Conservation (phyloP, 1,284 basidiomycete species). For the Naganishia cerealis region DNA sequence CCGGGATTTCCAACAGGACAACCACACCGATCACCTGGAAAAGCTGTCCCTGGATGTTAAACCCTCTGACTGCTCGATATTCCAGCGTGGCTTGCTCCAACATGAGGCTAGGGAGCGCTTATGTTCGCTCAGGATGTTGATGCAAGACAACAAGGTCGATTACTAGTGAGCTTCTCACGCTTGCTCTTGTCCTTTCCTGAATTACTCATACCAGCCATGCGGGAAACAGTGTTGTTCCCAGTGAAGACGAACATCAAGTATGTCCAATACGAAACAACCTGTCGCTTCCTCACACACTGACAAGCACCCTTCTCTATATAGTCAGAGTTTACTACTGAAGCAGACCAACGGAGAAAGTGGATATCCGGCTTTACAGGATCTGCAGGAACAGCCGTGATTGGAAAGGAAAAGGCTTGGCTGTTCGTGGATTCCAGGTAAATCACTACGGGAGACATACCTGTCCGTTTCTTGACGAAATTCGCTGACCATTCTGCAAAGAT, state of each 20-base stretch:
- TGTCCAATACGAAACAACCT: constrained; percentile 20
- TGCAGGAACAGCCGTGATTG: constrained; percentile 72
- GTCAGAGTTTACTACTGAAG: constrained; percentile 78
- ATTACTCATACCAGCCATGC: constrained; percentile 3
- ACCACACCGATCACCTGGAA: constrained; percentile 28
- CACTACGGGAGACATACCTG: not conserved
- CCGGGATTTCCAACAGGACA: constrained; percentile 29
- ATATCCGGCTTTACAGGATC: constrained; percentile 85
- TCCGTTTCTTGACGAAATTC: not conserved
- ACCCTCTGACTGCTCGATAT: constrained; percentile 5
- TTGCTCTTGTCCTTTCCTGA: not conserved
- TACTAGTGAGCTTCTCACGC: constrained; percentile 69
- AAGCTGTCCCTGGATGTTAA: constrained; percentile 11
- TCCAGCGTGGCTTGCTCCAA: constrained; percentile 33
- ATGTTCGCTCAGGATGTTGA: constrained; percentile 65
- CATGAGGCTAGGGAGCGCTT: constrained; percentile 58
- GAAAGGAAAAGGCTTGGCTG: constrained; percentile 54
- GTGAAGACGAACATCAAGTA: constrained; percentile 23
- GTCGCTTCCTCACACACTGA: constrained; percentile 31
- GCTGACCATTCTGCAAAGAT: constrained; percentile 54
- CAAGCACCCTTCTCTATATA: constrained; percentile 64
- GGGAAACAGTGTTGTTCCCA: constrained; percentile 9
- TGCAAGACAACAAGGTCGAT: constrained; percentile 72
- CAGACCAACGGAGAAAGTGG: constrained; percentile 78
- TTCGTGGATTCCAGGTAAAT: constrained; percentile 69